Evolutionary conservation across 2,329 filamentous ascomycete species (phyloP).

Genomic region (Alternaria sp.): DNA sequence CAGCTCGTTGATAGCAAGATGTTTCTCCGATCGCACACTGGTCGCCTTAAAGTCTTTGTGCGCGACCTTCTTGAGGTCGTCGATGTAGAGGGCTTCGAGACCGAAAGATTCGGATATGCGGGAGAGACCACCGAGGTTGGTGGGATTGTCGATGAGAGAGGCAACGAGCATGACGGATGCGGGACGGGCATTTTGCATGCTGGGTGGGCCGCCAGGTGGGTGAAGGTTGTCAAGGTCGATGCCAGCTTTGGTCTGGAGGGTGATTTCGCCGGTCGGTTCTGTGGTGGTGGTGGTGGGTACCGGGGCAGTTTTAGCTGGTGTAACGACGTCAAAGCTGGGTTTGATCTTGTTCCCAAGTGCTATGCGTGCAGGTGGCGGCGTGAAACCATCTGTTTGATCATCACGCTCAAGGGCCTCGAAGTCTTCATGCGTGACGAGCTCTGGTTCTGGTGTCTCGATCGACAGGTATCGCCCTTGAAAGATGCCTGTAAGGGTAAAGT

Average conservation of each 20-base stretch:
- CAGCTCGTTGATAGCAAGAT: conserved; percentile 54
- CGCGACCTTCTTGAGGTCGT: conserved; percentile 48
- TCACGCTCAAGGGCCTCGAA: conserved; percentile 47
- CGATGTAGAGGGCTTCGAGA: conserved; percentile 53
- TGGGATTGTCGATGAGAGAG: conserved; percentile 58
- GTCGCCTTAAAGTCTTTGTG: conserved; percentile 59
- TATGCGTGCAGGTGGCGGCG: conserved; percentile 30
- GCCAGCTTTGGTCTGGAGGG: conserved; percentile 62
- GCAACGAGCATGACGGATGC: conserved; percentile 56
- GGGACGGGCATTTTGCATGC: conserved; percentile 26
- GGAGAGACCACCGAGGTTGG: conserved; percentile 59
- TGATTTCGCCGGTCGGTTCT: conserved; percentile 18
- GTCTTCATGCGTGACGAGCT: conserved; percentile 47
- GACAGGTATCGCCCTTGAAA: conserved; percentile 55
- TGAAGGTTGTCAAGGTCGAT: conserved; percentile 46
- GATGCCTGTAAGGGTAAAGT: conserved; percentile 53
- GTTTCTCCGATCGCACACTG: conserved; percentile 57
- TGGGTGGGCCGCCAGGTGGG: conserved; percentile 23
- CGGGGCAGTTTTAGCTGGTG: neutral
- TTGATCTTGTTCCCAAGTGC: neutral
- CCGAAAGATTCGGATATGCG: conserved; percentile 61
- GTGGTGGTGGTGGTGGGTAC: neutral
- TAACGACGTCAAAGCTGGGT: neutral
- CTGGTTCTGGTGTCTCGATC: conserved; percentile 51
- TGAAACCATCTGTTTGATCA: conserved; percentile 16